Evolutionary conservation across 2,329 filamentous ascomycete genomes (phyloP).

Genomic region (Neonectria hederae): DNA sequence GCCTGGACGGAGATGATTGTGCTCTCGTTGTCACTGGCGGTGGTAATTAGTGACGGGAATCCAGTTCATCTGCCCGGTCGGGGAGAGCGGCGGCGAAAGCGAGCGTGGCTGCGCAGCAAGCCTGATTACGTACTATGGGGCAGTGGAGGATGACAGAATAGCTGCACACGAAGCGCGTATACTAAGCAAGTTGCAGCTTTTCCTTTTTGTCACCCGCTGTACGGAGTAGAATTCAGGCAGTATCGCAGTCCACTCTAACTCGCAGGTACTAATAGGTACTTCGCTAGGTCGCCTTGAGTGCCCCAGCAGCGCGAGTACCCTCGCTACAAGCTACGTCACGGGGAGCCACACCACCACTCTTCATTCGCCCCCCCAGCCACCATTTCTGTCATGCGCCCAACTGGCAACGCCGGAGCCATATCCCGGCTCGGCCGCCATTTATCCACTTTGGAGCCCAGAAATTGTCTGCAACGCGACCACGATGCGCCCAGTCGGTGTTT

Average conservation of each 20-base stretch:
- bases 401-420: not conserved
- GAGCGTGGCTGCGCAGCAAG: constrained; percentile 25
- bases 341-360: constrained; percentile 11
- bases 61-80: not conserved
- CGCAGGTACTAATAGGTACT: not conserved
- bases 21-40: not conserved
- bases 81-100: constrained; percentile 21
- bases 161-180: not conserved
- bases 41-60: not conserved
- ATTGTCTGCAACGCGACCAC: not conserved
- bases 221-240: too few relatives aligned
- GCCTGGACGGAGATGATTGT: constrained; percentile 18
- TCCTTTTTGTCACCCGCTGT: constrained; percentile 11
- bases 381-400: constrained; percentile 17
- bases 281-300: constrained; percentile 1
- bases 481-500: not conserved
- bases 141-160: not conserved
- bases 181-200: not conserved
- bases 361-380: constrained; percentile 20
- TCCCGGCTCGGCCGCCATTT: not conserved
- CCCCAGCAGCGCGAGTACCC: too few relatives aligned
- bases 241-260: too few relatives aligned
- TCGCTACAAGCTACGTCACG: constrained; percentile 19
- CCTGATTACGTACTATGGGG: constrained; percentile 24
- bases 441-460: not conserved